Evolutionary conservation across 139 green algal species (phyloP), one percentile per base, ranked within the genome.

Genomic region (Chara braunii): DNA sequence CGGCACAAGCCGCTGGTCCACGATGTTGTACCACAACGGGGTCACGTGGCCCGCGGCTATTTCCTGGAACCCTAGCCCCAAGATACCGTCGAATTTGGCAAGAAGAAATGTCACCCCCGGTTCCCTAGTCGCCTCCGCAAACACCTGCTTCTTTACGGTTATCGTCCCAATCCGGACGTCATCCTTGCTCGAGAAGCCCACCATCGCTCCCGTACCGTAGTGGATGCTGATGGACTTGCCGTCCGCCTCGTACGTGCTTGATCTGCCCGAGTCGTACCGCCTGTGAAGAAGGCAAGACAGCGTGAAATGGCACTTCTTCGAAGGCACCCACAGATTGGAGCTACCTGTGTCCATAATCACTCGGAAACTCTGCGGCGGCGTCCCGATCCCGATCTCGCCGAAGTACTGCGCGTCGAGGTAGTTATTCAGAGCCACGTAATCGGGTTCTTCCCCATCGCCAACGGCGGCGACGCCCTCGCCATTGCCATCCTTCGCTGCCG

Each of bases 61-160:
- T 48, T 88, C 78, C 3, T 90, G 83, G 75, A 91, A 98, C 28
- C 81, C 94, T 75, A 99, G 80, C 35, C 94, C 94, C 74, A 99
- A 71, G 70, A 99, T 97, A 53, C 94, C 94, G 61, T 99, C 94
- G 73, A 99, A 99, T 66, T 92, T 91, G 37, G 89, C 90, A 6
- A 87, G 84, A 40, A 98, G 80, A 73, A 99, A 99, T 7, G 91
- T 80, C 8, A 98, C 72, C 36, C 87, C 86, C 2, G 94, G 94
- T 80, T 99, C 94, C 51, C 72, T 78, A 24, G 67, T 78, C 30
- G 77, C 66, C 35, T 83, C 77, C 0, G 65, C 77, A 64, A 83
- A 83, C 11, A 32, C 36, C 62, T 94, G 88, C 36, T 74, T 44
- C 44, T 75, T 36, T 18, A 95, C 72, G 31, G 78, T 37, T 1